Conservation (phyloP, 441 rosid species). For the Lepidium campestre region DNA sequence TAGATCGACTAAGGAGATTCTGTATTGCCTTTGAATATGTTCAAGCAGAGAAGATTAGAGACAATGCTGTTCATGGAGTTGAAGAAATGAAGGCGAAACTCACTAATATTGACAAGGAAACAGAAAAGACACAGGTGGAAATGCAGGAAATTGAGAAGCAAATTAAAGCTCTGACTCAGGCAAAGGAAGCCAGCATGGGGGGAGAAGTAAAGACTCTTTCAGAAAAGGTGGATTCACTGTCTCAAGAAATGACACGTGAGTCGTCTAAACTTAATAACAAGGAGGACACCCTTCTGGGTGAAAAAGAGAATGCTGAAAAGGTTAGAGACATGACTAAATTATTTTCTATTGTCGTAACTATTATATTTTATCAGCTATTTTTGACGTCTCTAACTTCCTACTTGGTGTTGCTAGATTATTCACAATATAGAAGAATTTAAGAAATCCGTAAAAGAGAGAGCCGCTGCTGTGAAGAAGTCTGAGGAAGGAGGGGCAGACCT, state of each 20-base stretch:
- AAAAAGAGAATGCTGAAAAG: constrained; percentile 72
- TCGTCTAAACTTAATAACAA: constrained; percentile 64
- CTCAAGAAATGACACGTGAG: constrained; percentile 74
- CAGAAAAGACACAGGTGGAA: constrained; percentile 39
- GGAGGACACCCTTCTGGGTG: constrained; percentile 75
- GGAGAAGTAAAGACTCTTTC: constrained; percentile 78
- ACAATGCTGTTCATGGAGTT: constrained; percentile 57
- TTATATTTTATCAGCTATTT: constrained; percentile 10
- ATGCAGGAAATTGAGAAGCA: constrained; percentile 64
- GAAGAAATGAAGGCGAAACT: constrained; percentile 57
- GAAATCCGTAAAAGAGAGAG: constrained; percentile 69
- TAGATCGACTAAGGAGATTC: constrained; percentile 85
- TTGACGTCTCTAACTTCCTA: background rate
- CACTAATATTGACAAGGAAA: constrained; percentile 44
- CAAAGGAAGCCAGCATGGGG: constrained; percentile 90
- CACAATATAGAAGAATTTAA: constrained; percentile 71
- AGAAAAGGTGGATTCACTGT: constrained; percentile 64
- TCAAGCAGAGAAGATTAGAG: constrained; percentile 82
- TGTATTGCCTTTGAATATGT: constrained; percentile 85
- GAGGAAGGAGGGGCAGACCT: constrained; percentile 84
- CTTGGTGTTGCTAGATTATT: constrained; percentile 45
- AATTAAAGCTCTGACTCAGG: constrained; percentile 56
- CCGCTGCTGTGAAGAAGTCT: constrained; percentile 62
- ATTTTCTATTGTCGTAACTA: background rate
- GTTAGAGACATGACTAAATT: constrained; percentile 27